Base-by-base conservation (phyloP, 495 filamentous ascomycete species). In the Daldinia grandis region DNA sequence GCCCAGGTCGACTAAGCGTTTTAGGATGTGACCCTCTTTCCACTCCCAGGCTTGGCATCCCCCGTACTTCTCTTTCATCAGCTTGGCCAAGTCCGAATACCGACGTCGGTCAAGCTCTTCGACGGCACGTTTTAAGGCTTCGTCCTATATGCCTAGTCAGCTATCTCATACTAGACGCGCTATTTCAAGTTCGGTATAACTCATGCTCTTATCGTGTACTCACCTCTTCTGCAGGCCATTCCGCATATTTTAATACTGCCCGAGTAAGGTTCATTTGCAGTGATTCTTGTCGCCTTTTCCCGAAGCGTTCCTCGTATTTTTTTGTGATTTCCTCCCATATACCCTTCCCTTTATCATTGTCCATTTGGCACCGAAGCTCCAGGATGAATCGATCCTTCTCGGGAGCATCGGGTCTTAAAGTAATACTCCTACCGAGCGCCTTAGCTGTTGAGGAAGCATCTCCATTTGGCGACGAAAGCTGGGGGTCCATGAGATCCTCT, bases 281-380 rank as follows among this genome's bases (percentile, higher is more conserved):
- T 15, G 78, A 78, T 28, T 82, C 82, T 60, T 84, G 82, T 51
- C 78, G 77, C 44, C 80, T 81, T 31, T 74, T 71, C 5, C 71
- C 71, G 37, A 60, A 81, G 50, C 72, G 78, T 30, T 79, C 78
- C 30, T 80, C 76, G 68, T 81, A 85, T 44, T 79, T 78, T n/a
- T 76, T 75, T 61, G 80, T 81, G 66, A 84, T 85, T 51, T 80
- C 78, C 35, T 83, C 81, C 83, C 83, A 85, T 81, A 85, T 85
- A 1, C 82, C 83, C 72, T 85, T 83, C 35, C 83, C 83, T 62
- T 82, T 83, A 19, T 81, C 81, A 28, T 76, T 72, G n/a, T 80
- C 71, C 64, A 78, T 78, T 58, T 80, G 71, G 49, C 80, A 82
- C 15, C 81, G 76, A 15, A 83, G 74, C 44, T 81, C 76, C 37